Evolutionary conservation across 257 asterid genomes (phyloP).

Genomic region (Nyctanthes arbortristis): DNA sequence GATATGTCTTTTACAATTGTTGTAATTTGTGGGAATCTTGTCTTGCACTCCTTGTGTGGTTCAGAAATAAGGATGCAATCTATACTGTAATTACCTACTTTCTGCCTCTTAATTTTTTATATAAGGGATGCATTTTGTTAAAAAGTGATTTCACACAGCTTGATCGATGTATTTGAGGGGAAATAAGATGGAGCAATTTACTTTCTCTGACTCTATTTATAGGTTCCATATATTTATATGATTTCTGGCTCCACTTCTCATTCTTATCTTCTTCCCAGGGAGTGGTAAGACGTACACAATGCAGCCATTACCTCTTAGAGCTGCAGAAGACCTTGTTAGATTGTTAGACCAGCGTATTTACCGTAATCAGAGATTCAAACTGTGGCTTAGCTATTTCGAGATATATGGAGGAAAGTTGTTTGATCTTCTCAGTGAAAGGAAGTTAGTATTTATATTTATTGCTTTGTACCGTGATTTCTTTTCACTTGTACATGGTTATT

Average conservation of each 20-base stretch:
- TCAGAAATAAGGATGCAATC: background rate
- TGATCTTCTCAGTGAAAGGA: slow-evolving; percentile 96
- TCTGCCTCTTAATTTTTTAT: background rate
- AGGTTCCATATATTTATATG: slow-evolving; percentile 10
- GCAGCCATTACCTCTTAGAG: slow-evolving; percentile 99
- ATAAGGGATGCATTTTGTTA: slow-evolving; percentile 1
- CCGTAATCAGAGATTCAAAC: slow-evolving; percentile 91
- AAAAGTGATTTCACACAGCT: slow-evolving; percentile 2
- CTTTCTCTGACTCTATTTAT: background rate
- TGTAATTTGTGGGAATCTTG: background rate
- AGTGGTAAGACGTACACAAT: slow-evolving; percentile 97
- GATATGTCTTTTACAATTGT: background rate
- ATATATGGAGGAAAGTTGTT: slow-evolving; percentile 95
- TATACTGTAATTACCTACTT: slow-evolving; percentile 2
- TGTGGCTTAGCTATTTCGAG: slow-evolving; percentile 99
- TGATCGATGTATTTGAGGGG: slow-evolving; percentile 12
- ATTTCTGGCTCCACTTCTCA: slow-evolving; percentile 11
- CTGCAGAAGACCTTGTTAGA: slow-evolving; percentile 88
- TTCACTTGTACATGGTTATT: slow-evolving; percentile 17
- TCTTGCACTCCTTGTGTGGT: background rate
- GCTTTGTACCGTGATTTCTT: slow-evolving; percentile 21
- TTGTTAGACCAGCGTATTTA: slow-evolving; percentile 84
- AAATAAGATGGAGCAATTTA: slow-evolving; percentile 17
- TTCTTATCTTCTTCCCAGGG: slow-evolving; percentile 46
- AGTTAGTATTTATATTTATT: slow-evolving; percentile 63